phyloP scores from a whole-genome alignment of 805 yeast genomes.

The Metschnikowia amazonensis region DNA sequence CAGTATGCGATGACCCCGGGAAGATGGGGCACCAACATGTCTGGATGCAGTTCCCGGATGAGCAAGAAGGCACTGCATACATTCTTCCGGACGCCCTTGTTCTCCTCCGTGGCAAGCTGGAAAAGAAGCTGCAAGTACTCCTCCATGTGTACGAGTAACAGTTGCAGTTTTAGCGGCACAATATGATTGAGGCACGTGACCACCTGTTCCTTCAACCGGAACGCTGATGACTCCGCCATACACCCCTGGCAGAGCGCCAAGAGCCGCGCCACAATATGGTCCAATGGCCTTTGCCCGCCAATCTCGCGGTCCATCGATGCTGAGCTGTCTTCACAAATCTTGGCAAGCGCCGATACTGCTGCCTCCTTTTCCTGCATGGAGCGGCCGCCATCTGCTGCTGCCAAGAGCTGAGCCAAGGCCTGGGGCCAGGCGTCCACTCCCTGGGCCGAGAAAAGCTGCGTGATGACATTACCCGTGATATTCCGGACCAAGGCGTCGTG shows the following conservation, averaged over 20 bases:
- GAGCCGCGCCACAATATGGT: slow-evolving; percentile 45
- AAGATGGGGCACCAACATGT: slow-evolving; percentile 72
- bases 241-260: background rate
- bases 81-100: slow-evolving; percentile 60
- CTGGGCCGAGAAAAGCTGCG: slow-evolving; percentile 66
- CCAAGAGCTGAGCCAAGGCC: slow-evolving; percentile 63
- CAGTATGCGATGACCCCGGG: slow-evolving; percentile 84
- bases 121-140: slow-evolving; percentile 62
- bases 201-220: slow-evolving; percentile 56
- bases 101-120: slow-evolving; percentile 58
- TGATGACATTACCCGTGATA: slow-evolving; percentile 86
- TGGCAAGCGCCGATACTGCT: slow-evolving; percentile 74
- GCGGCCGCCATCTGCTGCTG: slow-evolving; percentile 34
- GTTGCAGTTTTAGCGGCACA: slow-evolving; percentile 64
- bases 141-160: slow-evolving; percentile 62
- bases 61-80: slow-evolving; percentile 73
- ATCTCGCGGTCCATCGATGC: slow-evolving; percentile 60
- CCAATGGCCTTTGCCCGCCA: slow-evolving; percentile 64
- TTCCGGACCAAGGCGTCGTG: slow-evolving; percentile 64
- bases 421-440: slow-evolving; percentile 76
- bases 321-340: slow-evolving; percentile 87
- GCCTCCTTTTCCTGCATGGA: slow-evolving; percentile 52
- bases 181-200: slow-evolving; percentile 75
- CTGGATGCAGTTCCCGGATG: slow-evolving; percentile 74
- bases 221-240: slow-evolving; percentile 34